A percentile compares a stretch with the other conserved stretches of the same genome.
These are phyloP conservation scores for Backusella psychrophila DNA, from an alignment of 192 early-diverging fungal species.

Conservation along the genomic window DNA sequence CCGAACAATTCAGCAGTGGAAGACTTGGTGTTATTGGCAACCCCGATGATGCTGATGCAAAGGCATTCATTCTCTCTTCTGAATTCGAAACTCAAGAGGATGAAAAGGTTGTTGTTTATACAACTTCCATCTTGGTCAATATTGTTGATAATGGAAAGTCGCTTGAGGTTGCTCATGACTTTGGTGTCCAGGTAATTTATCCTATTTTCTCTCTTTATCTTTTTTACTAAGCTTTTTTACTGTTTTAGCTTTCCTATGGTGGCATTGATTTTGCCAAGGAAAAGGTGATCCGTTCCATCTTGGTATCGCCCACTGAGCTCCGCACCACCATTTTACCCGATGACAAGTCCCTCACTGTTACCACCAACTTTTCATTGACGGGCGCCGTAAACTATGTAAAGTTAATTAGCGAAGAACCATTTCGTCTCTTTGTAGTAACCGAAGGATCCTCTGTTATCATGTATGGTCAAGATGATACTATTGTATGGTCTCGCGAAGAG, in stretches of 20 bases:
- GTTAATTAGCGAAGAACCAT: conserved; percentile 17
- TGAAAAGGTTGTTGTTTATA: not conserved
- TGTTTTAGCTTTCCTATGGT: not conserved
- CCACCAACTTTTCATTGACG: conserved; percentile 20
- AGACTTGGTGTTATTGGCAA: not conserved
- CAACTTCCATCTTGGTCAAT: not conserved
- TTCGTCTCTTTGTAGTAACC: conserved; percentile 55
- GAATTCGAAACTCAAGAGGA: not conserved
- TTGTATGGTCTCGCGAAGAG: conserved; percentile 87
- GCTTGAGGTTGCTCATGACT: not conserved
- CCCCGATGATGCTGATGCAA: not conserved
- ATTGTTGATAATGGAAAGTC: conserved; percentile 6
- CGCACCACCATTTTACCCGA: not conserved
- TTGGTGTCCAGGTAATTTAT: conserved; percentile 14
- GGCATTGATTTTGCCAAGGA: not conserved
- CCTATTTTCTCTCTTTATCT: not conserved
- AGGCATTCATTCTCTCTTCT: conserved; percentile 17
- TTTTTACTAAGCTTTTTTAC: not conserved
- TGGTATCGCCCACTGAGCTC: not conserved
- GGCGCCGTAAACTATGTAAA: conserved; percentile 23
- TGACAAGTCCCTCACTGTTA: not conserved
- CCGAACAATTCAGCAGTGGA: conserved; percentile 25
- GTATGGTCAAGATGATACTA: conserved; percentile 38
- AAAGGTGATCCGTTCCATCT: not conserved
- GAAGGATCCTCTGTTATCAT: conserved; percentile 56